Evolutionary conservation across 345 rosid genomes (phyloP).

Genomic region (Rubroshorea leprosula): DNA sequence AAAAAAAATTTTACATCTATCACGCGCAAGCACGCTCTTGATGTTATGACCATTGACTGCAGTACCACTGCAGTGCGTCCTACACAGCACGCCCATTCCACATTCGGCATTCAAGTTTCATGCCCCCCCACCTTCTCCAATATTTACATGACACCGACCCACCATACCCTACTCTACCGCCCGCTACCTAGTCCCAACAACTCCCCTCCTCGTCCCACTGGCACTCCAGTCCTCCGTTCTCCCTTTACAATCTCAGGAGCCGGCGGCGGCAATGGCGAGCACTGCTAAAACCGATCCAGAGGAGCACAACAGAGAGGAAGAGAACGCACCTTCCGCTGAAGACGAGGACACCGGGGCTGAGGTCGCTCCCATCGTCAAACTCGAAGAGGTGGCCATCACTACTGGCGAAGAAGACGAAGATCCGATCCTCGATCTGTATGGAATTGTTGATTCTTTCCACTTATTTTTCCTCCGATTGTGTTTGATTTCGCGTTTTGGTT

Average conservation of each 20-base stretch:
- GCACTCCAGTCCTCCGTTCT: background rate
- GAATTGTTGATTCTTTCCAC: background rate
- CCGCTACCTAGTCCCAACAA: background rate
- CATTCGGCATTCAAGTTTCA: too few species aligned
- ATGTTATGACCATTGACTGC: too few species aligned
- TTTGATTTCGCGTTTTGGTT: background rate
- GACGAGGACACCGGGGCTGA: conserved; percentile 78
- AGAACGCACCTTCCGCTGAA: conserved; percentile 37
- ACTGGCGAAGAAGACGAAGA: conserved; percentile 70
- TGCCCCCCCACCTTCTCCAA: background rate
- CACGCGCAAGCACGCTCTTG: too few species aligned
- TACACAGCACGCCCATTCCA: background rate
- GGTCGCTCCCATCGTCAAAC: conserved; percentile 57
- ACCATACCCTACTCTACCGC: too few species aligned
- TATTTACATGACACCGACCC: background rate
- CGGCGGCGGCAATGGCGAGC: conserved; percentile 33
- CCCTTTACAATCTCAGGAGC: background rate
- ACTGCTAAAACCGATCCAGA: conserved; percentile 26
- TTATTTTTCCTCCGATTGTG: background rate
- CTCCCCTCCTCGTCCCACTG: too few species aligned
- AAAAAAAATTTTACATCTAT: too few species aligned
- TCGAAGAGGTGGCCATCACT: conserved; percentile 56
- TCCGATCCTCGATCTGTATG: conserved; percentile 55
- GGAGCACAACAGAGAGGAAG: conserved; percentile 39
- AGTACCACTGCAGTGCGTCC: too few species aligned